Evolutionary conservation across 1,139 yeast species (phyloP), one percentile per base, ranked within the genome.

Genomic region (Candida sp.): DNA sequence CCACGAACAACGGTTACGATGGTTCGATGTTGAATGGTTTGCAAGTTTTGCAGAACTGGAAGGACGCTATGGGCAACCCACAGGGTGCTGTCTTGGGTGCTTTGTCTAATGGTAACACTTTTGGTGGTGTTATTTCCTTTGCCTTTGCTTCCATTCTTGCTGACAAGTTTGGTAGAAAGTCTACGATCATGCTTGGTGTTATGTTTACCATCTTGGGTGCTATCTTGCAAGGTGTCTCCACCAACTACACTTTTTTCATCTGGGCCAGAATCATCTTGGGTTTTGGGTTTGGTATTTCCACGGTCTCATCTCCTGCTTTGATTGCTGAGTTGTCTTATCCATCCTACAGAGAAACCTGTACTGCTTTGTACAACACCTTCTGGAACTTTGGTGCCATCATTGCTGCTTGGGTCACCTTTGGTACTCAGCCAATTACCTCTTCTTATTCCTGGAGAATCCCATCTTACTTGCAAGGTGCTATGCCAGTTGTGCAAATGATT

Each of bases 361-460:
- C 85, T 28, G 68, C 80, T 27, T 63, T 73, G 45, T 82, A 75
- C 62, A 80, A 78, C 68, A 78, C 46, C 59, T 85, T 63, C 66
- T 79, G 81, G 79, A 72, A 64, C 75, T 58, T 81, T 44, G 88
- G 88, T 41, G 80, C 86, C 7, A 63, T 79, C 37, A 58, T 83
- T 45, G 86, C 86, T 6, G 81, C 88, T 2, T 75, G 84, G 80
- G 72, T 78, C 35, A 73, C 83, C 3, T 79, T 71, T 54, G 85
- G 84, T 47, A 73, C 83, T 12, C 68, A 73, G 51, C 60, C 63
- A 12, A 56, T 74, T 11, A 47, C 56, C 31, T 46, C 49, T 32
- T 65, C 70, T 54, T 60, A 59, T 50, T 62, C 75, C 11, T 79
- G 83, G 83, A 69, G 73, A 57, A 69, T 78, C 49, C 82, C 83